Conservation (phyloP, 371 early-diverging fungal species). For the Mortierella sp. region DNA sequence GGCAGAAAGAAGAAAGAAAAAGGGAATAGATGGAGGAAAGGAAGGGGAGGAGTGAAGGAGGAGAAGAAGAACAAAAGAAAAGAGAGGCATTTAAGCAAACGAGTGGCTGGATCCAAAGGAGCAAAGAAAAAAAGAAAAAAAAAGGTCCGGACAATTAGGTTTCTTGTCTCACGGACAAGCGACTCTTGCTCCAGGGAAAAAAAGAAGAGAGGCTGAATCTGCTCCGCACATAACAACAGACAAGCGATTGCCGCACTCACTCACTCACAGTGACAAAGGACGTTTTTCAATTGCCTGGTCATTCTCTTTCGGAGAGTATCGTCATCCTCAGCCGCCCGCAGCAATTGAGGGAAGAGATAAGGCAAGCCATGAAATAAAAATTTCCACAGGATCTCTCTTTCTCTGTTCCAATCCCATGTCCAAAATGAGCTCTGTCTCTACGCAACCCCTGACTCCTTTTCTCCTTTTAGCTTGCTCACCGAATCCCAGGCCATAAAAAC, state of each 20-base stretch:
- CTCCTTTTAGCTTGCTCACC: neutral
- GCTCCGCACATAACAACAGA: neutral
- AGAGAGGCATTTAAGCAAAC: neutral
- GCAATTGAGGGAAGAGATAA: neutral
- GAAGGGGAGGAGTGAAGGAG: neutral
- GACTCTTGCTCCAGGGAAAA: neutral
- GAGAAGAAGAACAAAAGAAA: neutral
- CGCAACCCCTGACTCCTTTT: neutral
- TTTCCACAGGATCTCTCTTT: neutral
- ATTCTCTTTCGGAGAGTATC: neutral
- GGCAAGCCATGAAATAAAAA: neutral
- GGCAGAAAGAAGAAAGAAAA: neutral
- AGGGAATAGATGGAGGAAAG: neutral
- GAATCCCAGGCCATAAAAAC: neutral
- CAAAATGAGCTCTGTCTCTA: too few relatives aligned
- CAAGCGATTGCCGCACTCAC: neutral
- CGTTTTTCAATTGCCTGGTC: neutral
- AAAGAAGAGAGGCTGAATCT: neutral
- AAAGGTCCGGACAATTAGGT: neutral
- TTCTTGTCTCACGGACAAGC: neutral
- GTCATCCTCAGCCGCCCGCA: neutral
- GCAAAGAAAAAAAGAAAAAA: neutral
- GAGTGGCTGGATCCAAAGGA: neutral
- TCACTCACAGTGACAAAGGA: neutral
- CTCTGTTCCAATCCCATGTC: neutral